A percentile compares a stretch with the other conserved stretches of the same genome.
These are phyloP conservation scores for Geoglossum glabrum DNA, from an alignment of 495 filamentous ascomycete genomes.

Conservation along the genomic window DNA sequence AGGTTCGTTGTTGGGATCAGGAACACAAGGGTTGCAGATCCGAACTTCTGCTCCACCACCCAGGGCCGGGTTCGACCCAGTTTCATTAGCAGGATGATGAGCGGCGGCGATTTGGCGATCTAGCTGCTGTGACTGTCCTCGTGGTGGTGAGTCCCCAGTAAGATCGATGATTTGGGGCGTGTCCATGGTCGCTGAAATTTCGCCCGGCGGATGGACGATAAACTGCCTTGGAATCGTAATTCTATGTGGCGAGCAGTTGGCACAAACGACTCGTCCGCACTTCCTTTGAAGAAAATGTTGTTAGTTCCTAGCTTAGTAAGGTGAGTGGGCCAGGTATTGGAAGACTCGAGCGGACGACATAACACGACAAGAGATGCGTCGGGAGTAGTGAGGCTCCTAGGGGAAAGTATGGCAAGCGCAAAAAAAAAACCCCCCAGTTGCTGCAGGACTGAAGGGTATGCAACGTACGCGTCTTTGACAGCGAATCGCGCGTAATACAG, in stretches of 20 bases:
- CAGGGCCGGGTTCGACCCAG: conserved; percentile 30
- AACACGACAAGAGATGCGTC: neutral
- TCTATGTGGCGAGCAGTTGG: conserved; percentile 75
- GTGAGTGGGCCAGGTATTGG: neutral
- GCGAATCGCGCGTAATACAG: neutral
- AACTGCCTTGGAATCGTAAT: conserved; percentile 89
- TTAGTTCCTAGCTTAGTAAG: neutral
- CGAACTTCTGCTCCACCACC: conserved; percentile 73
- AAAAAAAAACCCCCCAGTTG: neutral
- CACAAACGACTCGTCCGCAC: conserved; percentile 87
- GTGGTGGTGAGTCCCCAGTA: neutral
- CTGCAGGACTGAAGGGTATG: neutral
- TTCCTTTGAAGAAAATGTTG: conserved; percentile 33
- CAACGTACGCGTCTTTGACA: neutral
- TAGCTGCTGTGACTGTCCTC: conserved; percentile 7
- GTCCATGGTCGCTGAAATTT: conserved; percentile 3
- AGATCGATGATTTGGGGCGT: conserved; percentile 1
- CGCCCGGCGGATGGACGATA: conserved; percentile 64
- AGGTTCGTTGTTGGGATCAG: conserved; percentile 68
- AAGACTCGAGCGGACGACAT: neutral
- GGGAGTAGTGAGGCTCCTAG: neutral
- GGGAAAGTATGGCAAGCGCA: neutral
- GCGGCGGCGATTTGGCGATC: conserved; percentile 7
- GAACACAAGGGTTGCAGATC: conserved; percentile 87
- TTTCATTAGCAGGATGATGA: conserved; percentile 8